Evolutionary conservation across 257 asterid genomes (phyloP).

Genomic region (Ajuga chamaepitys): DNA sequence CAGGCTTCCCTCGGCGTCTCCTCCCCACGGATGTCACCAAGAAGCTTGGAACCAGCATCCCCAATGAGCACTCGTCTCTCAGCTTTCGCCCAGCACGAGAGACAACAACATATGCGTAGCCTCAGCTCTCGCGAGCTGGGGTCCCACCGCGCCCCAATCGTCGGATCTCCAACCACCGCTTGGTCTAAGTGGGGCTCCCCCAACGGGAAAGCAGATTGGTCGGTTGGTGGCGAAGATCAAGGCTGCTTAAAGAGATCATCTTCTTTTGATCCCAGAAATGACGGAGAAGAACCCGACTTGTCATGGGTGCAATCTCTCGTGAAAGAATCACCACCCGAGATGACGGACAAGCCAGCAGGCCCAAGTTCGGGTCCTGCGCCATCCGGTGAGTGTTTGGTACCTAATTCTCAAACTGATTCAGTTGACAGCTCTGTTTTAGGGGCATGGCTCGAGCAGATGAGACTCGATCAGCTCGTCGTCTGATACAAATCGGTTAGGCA

Average conservation of each 20-base stretch:
- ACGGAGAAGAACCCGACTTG: conserved; percentile 71
- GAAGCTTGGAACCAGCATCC: conserved; percentile 68
- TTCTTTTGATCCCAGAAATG: conserved; percentile 27
- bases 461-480: conserved; percentile 78
- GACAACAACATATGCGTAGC: conserved; percentile 47
- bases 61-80: conserved; percentile 66
- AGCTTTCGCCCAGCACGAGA: conserved; percentile 58
- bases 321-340: conserved; percentile 92
- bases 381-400: conserved; percentile 79
- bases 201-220: conserved; percentile 63
- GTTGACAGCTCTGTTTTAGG: conserved; percentile 76
- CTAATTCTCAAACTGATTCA: conserved; percentile 45
- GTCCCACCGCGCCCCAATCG: conserved; percentile 25
- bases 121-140: conserved; percentile 65
- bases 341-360: conserved; percentile 52
- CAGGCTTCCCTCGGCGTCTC: conserved; percentile 72
- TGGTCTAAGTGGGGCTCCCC: conserved; percentile 84
- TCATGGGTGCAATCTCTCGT: conserved; percentile 98
- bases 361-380: conserved; percentile 34
- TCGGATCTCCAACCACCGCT: conserved; percentile 46
- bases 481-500: conserved; percentile 35
- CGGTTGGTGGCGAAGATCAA: conserved; percentile 51
- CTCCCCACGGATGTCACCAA: conserved; percentile 85
- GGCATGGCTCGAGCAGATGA: conserved; percentile 96
- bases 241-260: conserved; percentile 35